These are phyloP conservation scores for Phytopythium chamaehyphon DNA, from an alignment of 352 stramenopile species.

Conservation along the genomic window DNA sequence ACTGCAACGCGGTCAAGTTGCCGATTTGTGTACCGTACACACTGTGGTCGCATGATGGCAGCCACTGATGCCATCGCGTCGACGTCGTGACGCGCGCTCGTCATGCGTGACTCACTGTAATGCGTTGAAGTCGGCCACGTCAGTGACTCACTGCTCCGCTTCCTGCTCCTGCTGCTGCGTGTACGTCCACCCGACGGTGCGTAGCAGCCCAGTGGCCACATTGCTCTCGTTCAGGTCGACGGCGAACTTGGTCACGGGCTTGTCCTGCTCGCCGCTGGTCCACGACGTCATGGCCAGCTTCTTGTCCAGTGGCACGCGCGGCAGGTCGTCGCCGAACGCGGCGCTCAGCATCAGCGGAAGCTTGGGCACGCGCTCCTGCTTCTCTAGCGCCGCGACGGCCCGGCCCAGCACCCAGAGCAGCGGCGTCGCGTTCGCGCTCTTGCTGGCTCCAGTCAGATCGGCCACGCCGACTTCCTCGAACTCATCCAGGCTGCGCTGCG, in stretches of 20 bases:
- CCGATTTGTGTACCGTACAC: too few relatives aligned
- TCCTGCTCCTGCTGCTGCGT: constrained; percentile 1
- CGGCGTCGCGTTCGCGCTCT: constrained; percentile 21
- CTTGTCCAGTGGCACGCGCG: constrained; percentile 23
- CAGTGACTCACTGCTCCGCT: background rate
- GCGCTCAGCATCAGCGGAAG: constrained; percentile 58
- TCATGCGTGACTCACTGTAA: too few relatives aligned
- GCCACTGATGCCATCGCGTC: too few relatives aligned
- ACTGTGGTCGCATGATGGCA: too few relatives aligned
- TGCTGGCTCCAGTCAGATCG: constrained; percentile 22
- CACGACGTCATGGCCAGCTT: constrained; percentile 27
- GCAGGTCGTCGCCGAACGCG: constrained; percentile 32
- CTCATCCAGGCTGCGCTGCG: constrained; percentile 42
- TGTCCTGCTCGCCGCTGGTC: constrained; percentile 15
- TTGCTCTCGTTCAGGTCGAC: constrained; percentile 15
- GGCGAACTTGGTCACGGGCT: constrained; percentile 18
- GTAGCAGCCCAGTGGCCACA: constrained; percentile 31
- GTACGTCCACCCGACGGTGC: constrained; percentile 46
- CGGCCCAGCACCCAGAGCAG: constrained; percentile 61
- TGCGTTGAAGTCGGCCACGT: too few relatives aligned
- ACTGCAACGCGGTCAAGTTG: too few relatives aligned
- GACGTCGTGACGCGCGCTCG: too few relatives aligned
- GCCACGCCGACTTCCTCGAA: constrained; percentile 54
- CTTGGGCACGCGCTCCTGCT: constrained; percentile 39
- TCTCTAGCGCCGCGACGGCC: constrained; percentile 32